Base-by-base conservation (phyloP, 441 rosid species). In the Arabidopsis hybrid region DNA sequence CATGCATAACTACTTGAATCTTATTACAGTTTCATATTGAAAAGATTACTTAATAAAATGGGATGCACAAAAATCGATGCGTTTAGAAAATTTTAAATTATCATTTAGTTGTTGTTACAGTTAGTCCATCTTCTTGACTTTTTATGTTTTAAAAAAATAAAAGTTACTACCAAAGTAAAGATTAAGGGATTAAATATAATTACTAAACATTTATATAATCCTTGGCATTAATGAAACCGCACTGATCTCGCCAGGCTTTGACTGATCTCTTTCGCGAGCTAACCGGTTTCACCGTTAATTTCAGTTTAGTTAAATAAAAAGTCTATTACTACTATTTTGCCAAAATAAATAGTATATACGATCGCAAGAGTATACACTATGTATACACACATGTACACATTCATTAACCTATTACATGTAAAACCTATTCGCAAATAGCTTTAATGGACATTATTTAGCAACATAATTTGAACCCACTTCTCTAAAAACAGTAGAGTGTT, bases 81-180 rank as follows among this genome's bases (percentile, higher is more conserved):
- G 47, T 45, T 38, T 49, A 8, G 17, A 29, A 35, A 21, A 45
- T 52, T 40, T 40, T 57, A 43, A 49, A n/a, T 60, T 13, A 57
- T 56, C 51, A 11, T 56, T 9, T 39, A 8, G 72, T 57, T 10
- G 67, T 57, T 10, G 64, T 52, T 47, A n/a, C 18, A 42, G 34
- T 51, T 69, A 68, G 58, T 61, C 60, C 50, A 55, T 69, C 34
- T 76, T 56, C 29, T 62, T 56, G 66, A 75, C 65, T 56, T 75
- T 56, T 7, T 6, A 43, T 1, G 16, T 29, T 16, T 18, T 5
- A 2, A 2, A 31, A 29, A 29, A 12, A 12, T 2, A 5, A 14
- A 53, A 26, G 13, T 38, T 26, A 26, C 29, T 26, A 21, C 26
- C n/a, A n/a, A n/a, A n/a, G n/a, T 59, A 17, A 21, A 49, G 11